phyloP scores from a whole-genome alignment of 352 stramenopile genomes.

The Pythium periplocum region DNA sequence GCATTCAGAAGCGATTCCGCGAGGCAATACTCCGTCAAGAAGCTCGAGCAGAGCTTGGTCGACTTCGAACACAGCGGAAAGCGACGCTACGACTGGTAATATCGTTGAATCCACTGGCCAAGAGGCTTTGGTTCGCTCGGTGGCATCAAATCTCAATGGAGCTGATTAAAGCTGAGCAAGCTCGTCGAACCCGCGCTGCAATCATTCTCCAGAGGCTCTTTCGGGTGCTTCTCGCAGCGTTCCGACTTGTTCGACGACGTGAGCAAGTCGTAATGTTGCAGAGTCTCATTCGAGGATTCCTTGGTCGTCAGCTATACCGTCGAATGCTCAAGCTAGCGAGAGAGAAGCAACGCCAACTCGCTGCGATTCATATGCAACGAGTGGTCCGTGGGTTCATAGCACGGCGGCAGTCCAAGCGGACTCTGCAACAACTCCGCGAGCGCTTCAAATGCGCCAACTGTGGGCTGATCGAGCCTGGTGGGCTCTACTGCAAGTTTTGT shows the following conservation, averaged over 20 bases:
- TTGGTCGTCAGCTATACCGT: neutral
- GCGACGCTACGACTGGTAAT: too few relatives aligned
- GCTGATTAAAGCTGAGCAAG: too few relatives aligned
- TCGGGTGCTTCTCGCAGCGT: conserved; percentile 16
- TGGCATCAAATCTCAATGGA: too few relatives aligned
- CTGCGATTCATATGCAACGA: conserved; percentile 26
- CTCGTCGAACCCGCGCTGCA: conserved; percentile 1
- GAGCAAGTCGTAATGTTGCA: conserved; percentile 15
- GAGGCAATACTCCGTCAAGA: too few relatives aligned
- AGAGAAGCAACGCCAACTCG: neutral
- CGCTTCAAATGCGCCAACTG: conserved; percentile 57
- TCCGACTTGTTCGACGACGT: conserved; percentile 12
- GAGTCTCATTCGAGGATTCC: conserved; percentile 6
- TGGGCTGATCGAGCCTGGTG: conserved; percentile 46
- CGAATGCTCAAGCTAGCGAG: neutral
- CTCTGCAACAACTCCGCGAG: conserved; percentile 30
- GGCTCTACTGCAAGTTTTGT: conserved; percentile 62
- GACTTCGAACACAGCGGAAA: too few relatives aligned
- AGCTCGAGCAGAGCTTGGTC: too few relatives aligned
- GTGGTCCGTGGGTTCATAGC: conserved; percentile 18
- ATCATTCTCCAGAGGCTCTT: conserved; percentile 17
- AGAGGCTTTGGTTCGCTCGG: too few relatives aligned
- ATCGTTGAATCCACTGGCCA: too few relatives aligned
- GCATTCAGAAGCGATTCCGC: too few relatives aligned
- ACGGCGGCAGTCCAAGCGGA: conserved; percentile 14